These are phyloP conservation scores for Aspergillus ochraceoroseus DNA, from an alignment of 2,329 filamentous ascomycete species.

Conservation along the genomic window DNA sequence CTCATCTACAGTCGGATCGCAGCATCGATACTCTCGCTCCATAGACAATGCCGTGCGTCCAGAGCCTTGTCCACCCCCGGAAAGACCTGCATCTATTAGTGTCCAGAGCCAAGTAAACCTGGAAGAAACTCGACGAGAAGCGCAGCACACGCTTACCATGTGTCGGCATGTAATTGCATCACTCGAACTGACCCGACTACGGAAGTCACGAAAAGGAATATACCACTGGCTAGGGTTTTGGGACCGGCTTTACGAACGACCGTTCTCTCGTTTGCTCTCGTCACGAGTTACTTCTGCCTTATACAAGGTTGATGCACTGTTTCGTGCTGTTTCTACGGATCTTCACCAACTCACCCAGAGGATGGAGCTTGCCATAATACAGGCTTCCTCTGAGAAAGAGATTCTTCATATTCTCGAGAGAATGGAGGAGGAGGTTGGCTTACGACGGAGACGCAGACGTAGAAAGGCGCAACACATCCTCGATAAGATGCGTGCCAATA, in stretches of 20 bases:
- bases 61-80: slow-evolving; percentile 1
- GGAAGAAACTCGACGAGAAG: slow-evolving; percentile 21
- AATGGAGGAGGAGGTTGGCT: slow-evolving; percentile 26
- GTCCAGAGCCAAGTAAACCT: slow-evolving; percentile 7
- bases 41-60: slow-evolving; percentile 5
- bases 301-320: slow-evolving; percentile 25
- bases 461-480: slow-evolving; percentile 23
- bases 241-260: slow-evolving; percentile 25
- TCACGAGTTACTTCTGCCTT: slow-evolving; percentile 17
- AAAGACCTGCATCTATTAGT: not conserved
- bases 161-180: slow-evolving; percentile 28
- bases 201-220: slow-evolving; percentile 28
- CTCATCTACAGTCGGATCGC: slow-evolving; percentile 1
- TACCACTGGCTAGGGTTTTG: slow-evolving; percentile 30
- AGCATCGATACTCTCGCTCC: slow-evolving; percentile 19
- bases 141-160: slow-evolving; percentile 23
- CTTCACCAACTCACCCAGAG: slow-evolving; percentile 25
- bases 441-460: slow-evolving; percentile 22
- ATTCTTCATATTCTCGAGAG: slow-evolving; percentile 22
- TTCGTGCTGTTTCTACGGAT: slow-evolving; percentile 24
- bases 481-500: slow-evolving; percentile 21
- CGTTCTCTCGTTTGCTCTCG: slow-evolving; percentile 18
- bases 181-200: slow-evolving; percentile 30
- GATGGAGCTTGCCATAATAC: slow-evolving; percentile 18
- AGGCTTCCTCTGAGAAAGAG: slow-evolving; percentile 21